Percentiles rank a stretch among this genome's conserved stretches.
phyloP scores from a whole-genome alignment of 345 rosid genomes.

The Populus davidiana region DNA sequence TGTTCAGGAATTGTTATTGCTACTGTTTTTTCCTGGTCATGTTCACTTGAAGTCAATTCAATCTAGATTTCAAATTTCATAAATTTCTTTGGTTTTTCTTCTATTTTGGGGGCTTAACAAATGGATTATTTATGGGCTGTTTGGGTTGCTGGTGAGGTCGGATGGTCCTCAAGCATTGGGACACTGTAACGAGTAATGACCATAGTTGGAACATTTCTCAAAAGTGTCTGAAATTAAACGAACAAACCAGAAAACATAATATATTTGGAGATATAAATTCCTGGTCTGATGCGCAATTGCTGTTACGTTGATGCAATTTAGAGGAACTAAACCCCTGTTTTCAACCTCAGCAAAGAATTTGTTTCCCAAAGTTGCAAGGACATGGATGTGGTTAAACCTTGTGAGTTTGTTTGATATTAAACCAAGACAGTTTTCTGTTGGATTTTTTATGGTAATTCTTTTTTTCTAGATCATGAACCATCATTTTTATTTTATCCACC shows the following conservation, averaged over 20 bases:
- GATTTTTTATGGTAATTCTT: too few species aligned
- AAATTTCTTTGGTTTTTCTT: background rate
- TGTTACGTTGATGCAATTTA: too few species aligned
- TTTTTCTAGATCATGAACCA: background rate
- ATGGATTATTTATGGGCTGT: background rate
- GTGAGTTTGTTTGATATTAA: too few species aligned
- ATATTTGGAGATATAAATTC: too few species aligned
- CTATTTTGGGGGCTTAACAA: background rate
- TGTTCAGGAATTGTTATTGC: background rate
- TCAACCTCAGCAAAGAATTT: too few species aligned
- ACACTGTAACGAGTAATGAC: background rate
- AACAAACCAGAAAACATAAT: too few species aligned
- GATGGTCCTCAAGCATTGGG: background rate
- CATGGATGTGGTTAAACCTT: too few species aligned
- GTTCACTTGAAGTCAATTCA: background rate
- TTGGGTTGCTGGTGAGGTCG: background rate
- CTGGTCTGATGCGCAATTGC: too few species aligned
- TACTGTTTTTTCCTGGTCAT: background rate
- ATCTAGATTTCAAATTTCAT: background rate
- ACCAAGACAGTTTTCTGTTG: too few species aligned
- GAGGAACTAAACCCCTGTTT: too few species aligned
- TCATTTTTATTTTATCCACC: background rate
- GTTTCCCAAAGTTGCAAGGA: too few species aligned
- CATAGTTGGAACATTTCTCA: background rate
- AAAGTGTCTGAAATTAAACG: too few species aligned